Evolutionary conservation across 345 rosid genomes (phyloP).

Genomic region (Brassica incana): DNA sequence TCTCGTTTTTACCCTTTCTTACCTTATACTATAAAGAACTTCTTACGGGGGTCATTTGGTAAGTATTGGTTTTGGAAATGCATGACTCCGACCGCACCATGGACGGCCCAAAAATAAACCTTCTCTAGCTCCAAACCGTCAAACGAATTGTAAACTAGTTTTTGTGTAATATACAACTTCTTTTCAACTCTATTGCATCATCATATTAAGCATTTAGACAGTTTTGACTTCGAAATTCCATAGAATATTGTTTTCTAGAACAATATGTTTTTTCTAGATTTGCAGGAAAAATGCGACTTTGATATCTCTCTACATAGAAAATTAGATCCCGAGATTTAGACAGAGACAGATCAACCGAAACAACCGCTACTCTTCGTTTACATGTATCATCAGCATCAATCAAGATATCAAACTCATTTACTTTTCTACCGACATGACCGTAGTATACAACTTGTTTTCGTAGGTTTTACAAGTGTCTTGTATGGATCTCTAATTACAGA

Average conservation of each 20-base stretch:
- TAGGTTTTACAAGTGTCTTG: too few relatives aligned
- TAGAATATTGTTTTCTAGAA: conserved; percentile 10
- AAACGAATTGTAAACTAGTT: not conserved
- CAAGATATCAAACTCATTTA: not conserved
- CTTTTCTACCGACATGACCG: not conserved
- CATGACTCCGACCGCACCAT: conserved; percentile 17
- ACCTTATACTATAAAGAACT: not conserved
- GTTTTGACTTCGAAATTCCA: conserved; percentile 23
- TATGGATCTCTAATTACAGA: too few relatives aligned
- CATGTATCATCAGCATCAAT: not conserved
- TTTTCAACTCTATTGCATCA: too few relatives aligned
- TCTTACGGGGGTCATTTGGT: not conserved
- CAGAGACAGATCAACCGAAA: conserved; percentile 12
- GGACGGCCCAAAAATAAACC: not conserved
- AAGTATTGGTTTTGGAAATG: not conserved
- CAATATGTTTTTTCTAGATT: not conserved
- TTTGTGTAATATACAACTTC: too few relatives aligned
- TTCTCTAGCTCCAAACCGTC: not conserved
- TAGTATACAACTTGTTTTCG: not conserved
- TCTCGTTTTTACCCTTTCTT: not conserved
- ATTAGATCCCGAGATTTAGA: conserved; percentile 17
- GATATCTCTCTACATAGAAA: conserved; percentile 18
- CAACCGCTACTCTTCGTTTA: not conserved
- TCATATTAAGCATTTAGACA: not conserved
- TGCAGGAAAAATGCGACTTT: conserved; percentile 14